A percentile compares a stretch with the other conserved stretches of the same genome.
Conservation (phyloP, 2,329 filamentous ascomycete genomes). For the Hyphodiscus sp. region DNA sequence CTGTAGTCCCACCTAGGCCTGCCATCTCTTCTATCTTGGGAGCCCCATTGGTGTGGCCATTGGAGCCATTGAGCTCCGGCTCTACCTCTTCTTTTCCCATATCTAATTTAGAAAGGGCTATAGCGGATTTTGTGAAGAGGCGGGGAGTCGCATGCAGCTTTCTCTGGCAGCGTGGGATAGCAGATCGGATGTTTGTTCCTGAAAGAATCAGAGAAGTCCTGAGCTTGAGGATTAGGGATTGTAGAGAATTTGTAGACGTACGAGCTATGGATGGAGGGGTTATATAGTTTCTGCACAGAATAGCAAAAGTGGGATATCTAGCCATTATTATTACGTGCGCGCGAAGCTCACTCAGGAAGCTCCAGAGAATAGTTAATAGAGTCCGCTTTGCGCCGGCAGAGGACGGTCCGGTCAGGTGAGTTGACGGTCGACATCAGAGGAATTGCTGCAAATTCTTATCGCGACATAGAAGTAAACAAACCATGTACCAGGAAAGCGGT, state of each 20-base stretch:
- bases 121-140: neutral
- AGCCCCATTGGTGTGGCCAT: neutral
- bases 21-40: slow-evolving; percentile 1
- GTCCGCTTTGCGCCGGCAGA: no score
- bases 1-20: slow-evolving; percentile 13
- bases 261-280: neutral
- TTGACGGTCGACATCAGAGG: no score
- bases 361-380: no score
- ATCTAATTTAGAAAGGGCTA: neutral
- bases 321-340: no score
- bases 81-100: neutral
- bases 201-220: neutral
- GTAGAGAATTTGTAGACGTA: neutral
- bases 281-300: neutral
- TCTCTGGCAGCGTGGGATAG: neutral
- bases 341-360: neutral
- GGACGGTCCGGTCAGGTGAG: no score
- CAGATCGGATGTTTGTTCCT: neutral
- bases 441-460: no score
- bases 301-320: neutral
- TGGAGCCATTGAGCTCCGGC: neutral
- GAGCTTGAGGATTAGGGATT: neutral
- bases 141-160: neutral
- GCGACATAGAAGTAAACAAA: no score
- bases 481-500: no score